These are phyloP conservation scores for Mycena polygramma DNA, from an alignment of 768 basidiomycete species.

Conservation along the genomic window DNA sequence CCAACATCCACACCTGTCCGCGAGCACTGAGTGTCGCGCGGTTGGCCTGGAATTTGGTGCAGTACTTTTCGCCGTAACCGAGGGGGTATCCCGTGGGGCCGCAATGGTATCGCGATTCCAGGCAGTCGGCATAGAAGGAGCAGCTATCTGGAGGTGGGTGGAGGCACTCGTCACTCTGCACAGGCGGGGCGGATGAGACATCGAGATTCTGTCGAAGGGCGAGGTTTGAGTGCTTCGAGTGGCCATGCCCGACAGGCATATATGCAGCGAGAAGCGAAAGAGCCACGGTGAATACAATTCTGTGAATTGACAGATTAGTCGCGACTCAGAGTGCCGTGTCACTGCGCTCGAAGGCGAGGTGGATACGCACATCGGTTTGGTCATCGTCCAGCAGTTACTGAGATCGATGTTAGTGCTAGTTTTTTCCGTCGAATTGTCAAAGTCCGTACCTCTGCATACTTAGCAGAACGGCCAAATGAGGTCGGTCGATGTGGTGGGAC, in stretches of 20 bases:
- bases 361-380: constrained; percentile 20
- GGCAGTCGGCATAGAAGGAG: constrained; percentile 58
- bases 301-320: constrained; percentile 5
- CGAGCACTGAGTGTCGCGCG: constrained; percentile 44
- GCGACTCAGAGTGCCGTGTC: background rate
- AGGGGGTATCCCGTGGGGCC: constrained; percentile 59
- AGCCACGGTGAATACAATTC: background rate
- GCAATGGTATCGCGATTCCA: constrained; percentile 61
- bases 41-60: constrained; percentile 52
- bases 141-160: constrained; percentile 55
- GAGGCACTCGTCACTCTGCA: constrained; percentile 38
- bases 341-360: too few species aligned
- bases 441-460: background rate
- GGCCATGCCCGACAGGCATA: background rate
- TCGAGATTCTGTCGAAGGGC: background rate
- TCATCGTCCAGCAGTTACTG: constrained; percentile 5
- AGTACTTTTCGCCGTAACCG: constrained; percentile 56
- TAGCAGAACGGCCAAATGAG: background rate
- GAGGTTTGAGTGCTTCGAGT: background rate
- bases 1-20: constrained; percentile 59
- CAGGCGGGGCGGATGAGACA: background rate
- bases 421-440: too few species aligned
- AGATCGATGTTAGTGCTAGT: background rate
- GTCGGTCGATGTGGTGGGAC: background rate
- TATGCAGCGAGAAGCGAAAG: background rate